Percentiles rank a stretch among this genome's conserved stretches.
Evolutionary conservation across 805 yeast species (phyloP).

Genomic region (Ogataea nonfermentans): DNA sequence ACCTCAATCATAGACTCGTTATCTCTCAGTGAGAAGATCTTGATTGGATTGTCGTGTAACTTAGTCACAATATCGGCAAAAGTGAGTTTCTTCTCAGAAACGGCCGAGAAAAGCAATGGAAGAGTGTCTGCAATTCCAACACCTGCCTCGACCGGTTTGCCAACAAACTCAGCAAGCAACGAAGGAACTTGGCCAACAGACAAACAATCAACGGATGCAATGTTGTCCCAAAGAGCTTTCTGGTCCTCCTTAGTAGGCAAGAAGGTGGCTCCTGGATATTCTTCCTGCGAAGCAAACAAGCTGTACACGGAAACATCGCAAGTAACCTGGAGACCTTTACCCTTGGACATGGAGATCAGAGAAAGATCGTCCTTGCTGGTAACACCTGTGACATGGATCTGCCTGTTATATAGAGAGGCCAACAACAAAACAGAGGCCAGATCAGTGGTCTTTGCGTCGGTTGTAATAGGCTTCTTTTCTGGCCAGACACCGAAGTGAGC

Average conservation of each 20-base stretch:
- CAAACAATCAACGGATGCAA: conserved; percentile 77
- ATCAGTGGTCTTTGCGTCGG: conserved; percentile 90
- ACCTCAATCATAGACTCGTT: conserved; percentile 79
- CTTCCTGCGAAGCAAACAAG: conserved; percentile 70
- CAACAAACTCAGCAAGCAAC: conserved; percentile 62
- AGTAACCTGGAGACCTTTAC: conserved; percentile 76
- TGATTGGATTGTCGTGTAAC: conserved; percentile 78
- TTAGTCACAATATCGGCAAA: conserved; percentile 67
- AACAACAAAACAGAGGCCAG: conserved; percentile 87
- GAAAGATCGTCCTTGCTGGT: conserved; percentile 78
- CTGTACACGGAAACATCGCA: conserved; percentile 85
- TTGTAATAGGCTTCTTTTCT: conserved; percentile 73
- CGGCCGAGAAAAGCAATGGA: conserved; percentile 80
- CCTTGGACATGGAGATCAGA: conserved; percentile 81
- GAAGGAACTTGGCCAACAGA: conserved; percentile 81
- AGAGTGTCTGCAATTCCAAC: conserved; percentile 76
- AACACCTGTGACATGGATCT: conserved; percentile 87
- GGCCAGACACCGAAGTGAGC: conserved; percentile 87
- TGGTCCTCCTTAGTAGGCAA: conserved; percentile 83
- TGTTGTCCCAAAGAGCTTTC: conserved; percentile 73
- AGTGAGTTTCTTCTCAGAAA: conserved; percentile 67
- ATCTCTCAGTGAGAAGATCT: conserved; percentile 78
- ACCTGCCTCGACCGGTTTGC: conserved; percentile 63
- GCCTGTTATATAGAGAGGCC: conserved; percentile 81
- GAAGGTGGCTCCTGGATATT: conserved; percentile 66